Evolutionary conservation across 768 basidiomycete genomes (phyloP), one percentile per base, ranked within the genome.

Genomic region (Albatrellus ellisii): DNA sequence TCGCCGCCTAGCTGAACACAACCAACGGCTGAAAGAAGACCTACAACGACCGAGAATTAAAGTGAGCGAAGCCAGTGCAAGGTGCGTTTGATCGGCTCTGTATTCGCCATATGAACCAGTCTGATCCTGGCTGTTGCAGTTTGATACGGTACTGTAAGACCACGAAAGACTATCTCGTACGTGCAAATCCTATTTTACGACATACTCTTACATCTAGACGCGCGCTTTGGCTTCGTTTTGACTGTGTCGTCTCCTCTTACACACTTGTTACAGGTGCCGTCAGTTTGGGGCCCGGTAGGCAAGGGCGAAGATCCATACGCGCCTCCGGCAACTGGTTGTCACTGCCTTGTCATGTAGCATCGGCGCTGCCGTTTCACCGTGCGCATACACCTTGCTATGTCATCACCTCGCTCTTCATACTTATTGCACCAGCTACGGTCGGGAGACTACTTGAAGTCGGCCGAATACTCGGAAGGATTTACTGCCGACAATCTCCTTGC

Each of bases 261-360:
- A 14, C 35, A 18, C 18, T 36, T 21, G 29, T 22, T 53, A 18
- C 54, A 91, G 84, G 82, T 94, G 37, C 91, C 92, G 20, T 90
- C 86, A 15, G 88, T 99, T 1, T 99, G 95, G 95, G 95, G 95
- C 8, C 81, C 87, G 18, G 79, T 94, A n/a, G 77, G 77, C 49
- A 86, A 84, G 56, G 77, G 76, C 32, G 88, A 94, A 45, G 94
- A 99, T 58, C 94, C 94, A 36, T 98, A 90, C 55, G 82, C 81
- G 20, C 84, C 81, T 41, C 77, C 75, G 57, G 62, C 68, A 43
- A 54, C 54, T 31, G 70, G 65, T 39, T 79, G 77, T 46, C 40
- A 41, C 21, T 41, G 40, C 25, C 14, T 24, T n/a, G 25, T 41
- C 40, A 41, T 41, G 40, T 41, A 41, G 25, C 35, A n/a, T n/a